A percentile compares a stretch with the other conserved stretches of the same genome.
phyloP scores from a whole-genome alignment of 2,329 filamentous ascomycete genomes.

The Monosporascus cannonballus region DNA sequence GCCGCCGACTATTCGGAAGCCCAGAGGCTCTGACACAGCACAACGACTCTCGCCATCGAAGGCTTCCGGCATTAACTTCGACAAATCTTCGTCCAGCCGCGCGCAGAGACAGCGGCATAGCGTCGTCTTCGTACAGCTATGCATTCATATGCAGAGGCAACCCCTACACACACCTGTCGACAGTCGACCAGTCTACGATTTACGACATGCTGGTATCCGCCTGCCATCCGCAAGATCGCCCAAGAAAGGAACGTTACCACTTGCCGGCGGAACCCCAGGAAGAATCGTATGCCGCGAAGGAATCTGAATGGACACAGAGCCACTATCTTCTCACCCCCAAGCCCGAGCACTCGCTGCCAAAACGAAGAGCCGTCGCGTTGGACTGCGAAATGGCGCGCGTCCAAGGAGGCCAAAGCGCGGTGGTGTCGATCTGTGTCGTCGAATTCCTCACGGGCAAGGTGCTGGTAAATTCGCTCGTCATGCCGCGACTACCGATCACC shows the following conservation, averaged over 20 bases:
- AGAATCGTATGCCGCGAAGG: no score
- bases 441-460: constrained; percentile 38
- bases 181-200: neutral
- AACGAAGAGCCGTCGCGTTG: constrained; percentile 27
- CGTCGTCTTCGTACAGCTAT: neutral
- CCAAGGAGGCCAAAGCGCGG: constrained; percentile 3
- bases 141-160: neutral
- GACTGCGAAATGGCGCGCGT: constrained; percentile 39
- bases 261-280: neutral
- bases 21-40: neutral
- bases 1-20: neutral
- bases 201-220: neutral
- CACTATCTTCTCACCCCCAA: neutral
- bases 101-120: neutral
- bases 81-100: neutral
- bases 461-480: constrained; percentile 32
- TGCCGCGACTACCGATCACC: constrained; percentile 24
- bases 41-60: neutral
- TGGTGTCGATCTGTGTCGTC: constrained; percentile 9
- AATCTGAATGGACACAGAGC: no score
- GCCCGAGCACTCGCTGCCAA: neutral
- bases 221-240: neutral
- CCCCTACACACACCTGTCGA: neutral
- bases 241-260: neutral
- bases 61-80: neutral